Base-by-base conservation (phyloP, 306 rosid genomes). In the Biancaea sappan region DNA sequence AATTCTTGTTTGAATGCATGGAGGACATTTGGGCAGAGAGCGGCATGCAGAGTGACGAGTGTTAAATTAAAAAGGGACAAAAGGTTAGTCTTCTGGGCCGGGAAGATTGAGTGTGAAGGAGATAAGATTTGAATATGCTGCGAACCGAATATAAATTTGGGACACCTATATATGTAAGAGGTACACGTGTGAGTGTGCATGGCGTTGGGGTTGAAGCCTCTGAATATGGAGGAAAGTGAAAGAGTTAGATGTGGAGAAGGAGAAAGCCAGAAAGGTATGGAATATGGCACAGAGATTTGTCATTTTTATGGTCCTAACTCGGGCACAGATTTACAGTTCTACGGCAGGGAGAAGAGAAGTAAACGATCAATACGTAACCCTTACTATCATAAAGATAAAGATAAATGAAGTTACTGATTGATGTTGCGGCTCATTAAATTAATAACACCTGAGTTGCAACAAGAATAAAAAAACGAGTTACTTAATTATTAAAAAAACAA, bases 21-120 rank as follows among this genome's bases (percentile, higher is more conserved):
- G 21, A 57, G 11, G 64, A 57, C 64, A 57, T 57, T 29, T 29
- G 66, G 66, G 44, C 2, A 2, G 4, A 1, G 38, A 57, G 22
- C 0, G 1, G n/a, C 82, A 72, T 76, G 82, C 76, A 28, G n/a
- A 1, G 43, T 79, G 84, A 79, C 87, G 77, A 35, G 84, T 83
- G 84, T 79, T 71, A 3, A 3, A 5, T 56, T 13, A 37, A 74
- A 14, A 70, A 41, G 13, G 21, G 52, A 64, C 72, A 70, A 51
- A 69, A 56, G 3, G 6, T 1, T 12, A n/a, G n/a, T n/a, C n/a
- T n/a, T n/a, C n/a, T n/a, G n/a, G n/a, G n/a, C n/a, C n/a, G n/a
- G n/a, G n/a, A n/a, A n/a, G n/a, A n/a, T n/a, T n/a, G n/a, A n/a
- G n/a, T n/a, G n/a, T n/a, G n/a, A n/a, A n/a, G n/a, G n/a, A n/a